These are phyloP conservation scores for Neoboletus magnificus DNA, from an alignment of 768 basidiomycete genomes.

Conservation along the genomic window DNA sequence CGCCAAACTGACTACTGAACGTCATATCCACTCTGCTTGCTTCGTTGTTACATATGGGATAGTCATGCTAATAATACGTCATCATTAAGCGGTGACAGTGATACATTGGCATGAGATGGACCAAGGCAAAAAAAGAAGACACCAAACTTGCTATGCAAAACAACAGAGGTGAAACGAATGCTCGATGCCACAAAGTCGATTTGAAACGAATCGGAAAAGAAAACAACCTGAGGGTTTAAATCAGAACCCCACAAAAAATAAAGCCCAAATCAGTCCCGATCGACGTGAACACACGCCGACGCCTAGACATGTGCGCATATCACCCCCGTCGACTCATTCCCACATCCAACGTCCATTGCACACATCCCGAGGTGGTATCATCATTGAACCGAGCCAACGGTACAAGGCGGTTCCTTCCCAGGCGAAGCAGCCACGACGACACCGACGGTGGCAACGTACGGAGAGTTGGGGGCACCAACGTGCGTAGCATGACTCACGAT, in stretches of 20 bases:
- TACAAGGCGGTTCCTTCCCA: neutral
- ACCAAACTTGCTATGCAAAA: slow-evolving; percentile 24
- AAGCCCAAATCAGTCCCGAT: neutral
- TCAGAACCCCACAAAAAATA: slow-evolving; percentile 1
- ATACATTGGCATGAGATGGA: slow-evolving; percentile 25
- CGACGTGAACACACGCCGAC: neutral
- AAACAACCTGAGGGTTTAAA: slow-evolving; percentile 3
- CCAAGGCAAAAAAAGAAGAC: slow-evolving; percentile 2
- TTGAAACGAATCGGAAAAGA: neutral
- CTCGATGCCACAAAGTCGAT: slow-evolving; percentile 3
- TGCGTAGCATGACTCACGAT: slow-evolving; percentile 5
- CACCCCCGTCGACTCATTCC: neutral
- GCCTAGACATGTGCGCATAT: neutral
- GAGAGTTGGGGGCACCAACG: slow-evolving; percentile 1
- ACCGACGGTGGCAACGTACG: slow-evolving; percentile 2
- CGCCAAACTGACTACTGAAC: neutral
- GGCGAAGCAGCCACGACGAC: slow-evolving; percentile 6
- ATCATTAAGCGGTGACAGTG: slow-evolving; percentile 15
- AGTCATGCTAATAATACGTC: slow-evolving; percentile 17
- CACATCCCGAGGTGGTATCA: neutral
- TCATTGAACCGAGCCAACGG: slow-evolving; percentile 20
- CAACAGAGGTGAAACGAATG: slow-evolving; percentile 15
- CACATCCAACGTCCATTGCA: neutral
- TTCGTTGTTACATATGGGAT: slow-evolving; percentile 15
- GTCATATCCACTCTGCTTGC: neutral